phyloP scores from a whole-genome alignment of 2,329 filamentous ascomycete species.

The Calonectria naviculata region DNA sequence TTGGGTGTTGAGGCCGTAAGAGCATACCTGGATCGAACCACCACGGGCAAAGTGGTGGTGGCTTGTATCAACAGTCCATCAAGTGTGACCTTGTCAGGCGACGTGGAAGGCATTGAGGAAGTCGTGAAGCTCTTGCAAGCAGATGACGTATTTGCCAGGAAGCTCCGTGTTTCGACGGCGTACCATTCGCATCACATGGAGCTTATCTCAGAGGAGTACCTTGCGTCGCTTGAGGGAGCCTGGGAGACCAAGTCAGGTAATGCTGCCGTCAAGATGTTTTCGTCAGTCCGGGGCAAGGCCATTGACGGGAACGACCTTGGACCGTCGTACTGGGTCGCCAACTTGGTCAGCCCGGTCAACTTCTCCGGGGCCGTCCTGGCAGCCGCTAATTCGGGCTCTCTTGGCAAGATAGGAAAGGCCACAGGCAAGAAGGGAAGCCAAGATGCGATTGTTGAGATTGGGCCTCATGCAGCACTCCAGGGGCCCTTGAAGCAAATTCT shows the following conservation, averaged over 20 bases:
- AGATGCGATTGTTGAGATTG: conserved; percentile 32
- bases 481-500: conserved; percentile 30
- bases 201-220: background rate
- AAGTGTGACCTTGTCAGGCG: conserved; percentile 60
- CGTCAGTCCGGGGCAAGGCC: background rate
- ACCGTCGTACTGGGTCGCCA: background rate
- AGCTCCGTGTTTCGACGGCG: background rate
- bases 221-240: background rate
- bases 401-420: background rate
- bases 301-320: background rate
- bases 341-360: background rate
- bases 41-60: conserved; percentile 31
- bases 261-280: background rate
- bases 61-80: conserved; percentile 61
- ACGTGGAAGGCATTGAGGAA: conserved; percentile 52
- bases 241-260: background rate
- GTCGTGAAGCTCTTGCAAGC: conserved; percentile 44
- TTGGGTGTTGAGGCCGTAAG: background rate
- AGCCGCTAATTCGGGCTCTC: background rate
- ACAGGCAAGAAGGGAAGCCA: background rate
- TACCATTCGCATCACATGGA: background rate
- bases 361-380: background rate
- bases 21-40: background rate
- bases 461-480: conserved; percentile 32
- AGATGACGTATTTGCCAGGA: background rate